Conservation (phyloP, 345 rosid species). For the Camelina hispida region DNA sequence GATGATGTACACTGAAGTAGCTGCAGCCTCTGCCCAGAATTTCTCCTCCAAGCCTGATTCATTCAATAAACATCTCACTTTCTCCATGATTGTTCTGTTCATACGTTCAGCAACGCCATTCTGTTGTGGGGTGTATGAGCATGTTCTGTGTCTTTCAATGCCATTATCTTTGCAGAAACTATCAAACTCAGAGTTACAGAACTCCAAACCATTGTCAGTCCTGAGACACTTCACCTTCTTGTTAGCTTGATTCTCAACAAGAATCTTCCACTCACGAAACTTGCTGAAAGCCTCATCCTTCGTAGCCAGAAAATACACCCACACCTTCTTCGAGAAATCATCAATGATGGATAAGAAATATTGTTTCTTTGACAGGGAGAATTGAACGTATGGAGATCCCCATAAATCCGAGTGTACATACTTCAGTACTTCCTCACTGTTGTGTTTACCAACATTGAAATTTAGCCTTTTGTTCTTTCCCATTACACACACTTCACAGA, state of each 20-base stretch:
- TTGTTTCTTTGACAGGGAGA: neutral
- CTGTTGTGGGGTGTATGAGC: too few species aligned
- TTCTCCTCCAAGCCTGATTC: neutral
- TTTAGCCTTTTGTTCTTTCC: too few species aligned
- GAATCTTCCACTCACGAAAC: neutral
- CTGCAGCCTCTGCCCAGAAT: neutral
- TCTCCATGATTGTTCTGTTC: neutral
- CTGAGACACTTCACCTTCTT: neutral
- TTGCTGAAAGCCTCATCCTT: neutral
- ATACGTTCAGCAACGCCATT: too few species aligned
- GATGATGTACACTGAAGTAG: neutral
- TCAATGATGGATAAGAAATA: neutral
- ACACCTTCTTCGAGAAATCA: neutral
- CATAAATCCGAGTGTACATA: too few species aligned
- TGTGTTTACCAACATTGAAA: too few species aligned
- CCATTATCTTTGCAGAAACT: too few species aligned
- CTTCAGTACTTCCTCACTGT: too few species aligned
- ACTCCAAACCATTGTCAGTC: neutral
- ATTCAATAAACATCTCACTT: too few species aligned
- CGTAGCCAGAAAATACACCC: neutral
- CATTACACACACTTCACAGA: too few species aligned
- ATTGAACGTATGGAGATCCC: too few species aligned
- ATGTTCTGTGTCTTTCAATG: too few species aligned
- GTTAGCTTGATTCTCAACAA: neutral
- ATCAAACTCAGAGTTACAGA: too few species aligned